Evolutionary conservation across 495 filamentous ascomycete genomes (phyloP).

Genomic region (Niebla homalea): DNA sequence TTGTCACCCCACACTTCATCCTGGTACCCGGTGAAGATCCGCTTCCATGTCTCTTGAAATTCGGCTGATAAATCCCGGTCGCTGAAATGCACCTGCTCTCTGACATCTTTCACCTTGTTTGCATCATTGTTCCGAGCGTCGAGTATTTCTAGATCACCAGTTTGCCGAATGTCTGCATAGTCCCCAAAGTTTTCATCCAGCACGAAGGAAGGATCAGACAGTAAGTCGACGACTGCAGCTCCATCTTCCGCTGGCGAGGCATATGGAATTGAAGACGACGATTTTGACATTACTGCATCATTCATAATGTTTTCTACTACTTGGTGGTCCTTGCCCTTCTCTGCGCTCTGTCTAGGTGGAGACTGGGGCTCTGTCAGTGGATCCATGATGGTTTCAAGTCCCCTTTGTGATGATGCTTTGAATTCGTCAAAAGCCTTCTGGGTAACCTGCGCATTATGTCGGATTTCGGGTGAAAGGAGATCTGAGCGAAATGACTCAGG

Average conservation of each 20-base stretch:
- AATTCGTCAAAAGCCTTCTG: slow-evolving; percentile 5
- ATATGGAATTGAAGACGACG: not conserved
- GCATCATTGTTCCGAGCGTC: not conserved
- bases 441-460: not conserved
- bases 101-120: not conserved
- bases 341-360: too few species aligned
- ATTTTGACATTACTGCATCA: too few species aligned
- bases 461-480: not conserved
- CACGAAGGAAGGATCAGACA: slow-evolving; percentile 39
- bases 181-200: slow-evolving; percentile 28
- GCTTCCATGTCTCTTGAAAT: slow-evolving; percentile 37
- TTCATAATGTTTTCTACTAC: too few species aligned
- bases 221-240: slow-evolving; percentile 33
- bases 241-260: slow-evolving; percentile 21
- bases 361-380: too few species aligned
- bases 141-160: not conserved
- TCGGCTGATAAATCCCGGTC: slow-evolving; percentile 3
- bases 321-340: too few species aligned
- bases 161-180: not conserved
- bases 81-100: not conserved
- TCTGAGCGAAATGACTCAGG: slow-evolving; percentile 4
- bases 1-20: slow-evolving; percentile 74
- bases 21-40: slow-evolving; percentile 50
- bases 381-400: not conserved
- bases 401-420: not conserved